Evolutionary conservation across 768 basidiomycete genomes (phyloP).

Genomic region (Lactarius akahatsu): DNA sequence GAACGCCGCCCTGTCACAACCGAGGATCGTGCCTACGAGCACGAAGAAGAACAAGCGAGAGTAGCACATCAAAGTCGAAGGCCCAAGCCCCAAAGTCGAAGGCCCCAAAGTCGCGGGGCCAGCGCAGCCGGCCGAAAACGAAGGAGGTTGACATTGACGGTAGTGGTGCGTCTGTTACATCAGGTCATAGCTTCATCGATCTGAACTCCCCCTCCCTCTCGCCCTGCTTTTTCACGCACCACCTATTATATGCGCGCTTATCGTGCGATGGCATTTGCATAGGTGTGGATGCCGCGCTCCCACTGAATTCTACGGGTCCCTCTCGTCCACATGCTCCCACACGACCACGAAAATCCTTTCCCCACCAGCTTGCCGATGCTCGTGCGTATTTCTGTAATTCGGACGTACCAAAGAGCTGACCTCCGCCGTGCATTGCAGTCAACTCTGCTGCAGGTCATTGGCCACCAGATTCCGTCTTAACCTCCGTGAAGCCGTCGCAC

Average conservation of each 20-base stretch:
- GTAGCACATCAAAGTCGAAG: background rate
- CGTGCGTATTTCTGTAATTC: slow-evolving; percentile 4
- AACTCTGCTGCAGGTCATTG: background rate
- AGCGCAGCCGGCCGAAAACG: background rate
- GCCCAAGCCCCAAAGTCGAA: background rate
- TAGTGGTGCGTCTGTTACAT: slow-evolving; percentile 7
- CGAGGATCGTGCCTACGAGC: background rate
- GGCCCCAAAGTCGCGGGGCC: background rate
- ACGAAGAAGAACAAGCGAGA: background rate
- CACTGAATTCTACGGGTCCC: background rate
- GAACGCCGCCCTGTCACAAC: background rate
- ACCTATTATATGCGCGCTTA: background rate
- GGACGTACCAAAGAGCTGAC: background rate
- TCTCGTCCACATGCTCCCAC: background rate
- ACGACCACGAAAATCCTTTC: background rate
- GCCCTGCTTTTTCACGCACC: background rate
- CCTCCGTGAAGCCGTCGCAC: background rate
- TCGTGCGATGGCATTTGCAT: background rate
- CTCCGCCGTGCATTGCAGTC: background rate
- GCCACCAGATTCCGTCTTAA: background rate
- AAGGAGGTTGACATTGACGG: background rate
- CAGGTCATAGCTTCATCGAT: background rate
- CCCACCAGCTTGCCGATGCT: slow-evolving; percentile 14
- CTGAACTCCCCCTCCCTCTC: background rate
- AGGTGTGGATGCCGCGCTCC: background rate